These are phyloP conservation scores for Trypanosoma lewisi DNA, from an alignment of 208 protist species.

Conservation along the genomic window DNA sequence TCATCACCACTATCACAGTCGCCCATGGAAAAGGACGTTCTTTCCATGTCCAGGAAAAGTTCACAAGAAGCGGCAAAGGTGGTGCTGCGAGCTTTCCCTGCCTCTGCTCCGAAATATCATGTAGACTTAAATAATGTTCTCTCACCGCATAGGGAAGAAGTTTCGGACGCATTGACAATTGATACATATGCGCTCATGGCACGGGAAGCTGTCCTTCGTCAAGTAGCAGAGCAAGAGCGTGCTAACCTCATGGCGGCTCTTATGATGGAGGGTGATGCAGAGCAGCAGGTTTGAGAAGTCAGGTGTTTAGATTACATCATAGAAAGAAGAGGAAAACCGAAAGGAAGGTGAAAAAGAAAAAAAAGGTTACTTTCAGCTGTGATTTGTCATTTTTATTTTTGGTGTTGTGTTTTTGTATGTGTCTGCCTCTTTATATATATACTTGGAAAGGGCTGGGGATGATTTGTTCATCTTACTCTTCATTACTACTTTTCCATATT, in stretches of 20 bases:
- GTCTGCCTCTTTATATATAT: neutral
- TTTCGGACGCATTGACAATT: constrained; percentile 12
- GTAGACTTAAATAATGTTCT: neutral
- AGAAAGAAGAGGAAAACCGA: neutral
- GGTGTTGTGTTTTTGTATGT: neutral
- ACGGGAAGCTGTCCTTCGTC: constrained; percentile 47
- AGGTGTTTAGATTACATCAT: neutral
- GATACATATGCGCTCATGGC: constrained; percentile 38
- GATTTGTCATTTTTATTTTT: neutral
- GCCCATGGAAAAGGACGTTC: too few relatives aligned
- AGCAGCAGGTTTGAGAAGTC: neutral
- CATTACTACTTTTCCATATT: too few relatives aligned
- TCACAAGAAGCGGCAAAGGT: neutral
- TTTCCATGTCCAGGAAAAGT: neutral
- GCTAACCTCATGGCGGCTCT: constrained; percentile 17
- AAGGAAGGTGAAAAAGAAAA: neutral
- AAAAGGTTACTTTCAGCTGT: too few relatives aligned
- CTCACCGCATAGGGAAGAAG: neutral
- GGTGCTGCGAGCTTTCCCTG: neutral
- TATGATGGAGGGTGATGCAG: neutral
- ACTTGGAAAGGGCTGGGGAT: too few relatives aligned
- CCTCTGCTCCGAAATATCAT: neutral
- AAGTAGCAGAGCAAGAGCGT: constrained; percentile 40
- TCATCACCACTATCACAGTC: too few relatives aligned
- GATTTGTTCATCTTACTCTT: too few relatives aligned